A percentile compares a stretch with the other conserved stretches of the same genome.
These are phyloP conservation scores for Elaeagnus macrophylla DNA, from an alignment of 306 rosid genomes.

Conservation along the genomic window DNA sequence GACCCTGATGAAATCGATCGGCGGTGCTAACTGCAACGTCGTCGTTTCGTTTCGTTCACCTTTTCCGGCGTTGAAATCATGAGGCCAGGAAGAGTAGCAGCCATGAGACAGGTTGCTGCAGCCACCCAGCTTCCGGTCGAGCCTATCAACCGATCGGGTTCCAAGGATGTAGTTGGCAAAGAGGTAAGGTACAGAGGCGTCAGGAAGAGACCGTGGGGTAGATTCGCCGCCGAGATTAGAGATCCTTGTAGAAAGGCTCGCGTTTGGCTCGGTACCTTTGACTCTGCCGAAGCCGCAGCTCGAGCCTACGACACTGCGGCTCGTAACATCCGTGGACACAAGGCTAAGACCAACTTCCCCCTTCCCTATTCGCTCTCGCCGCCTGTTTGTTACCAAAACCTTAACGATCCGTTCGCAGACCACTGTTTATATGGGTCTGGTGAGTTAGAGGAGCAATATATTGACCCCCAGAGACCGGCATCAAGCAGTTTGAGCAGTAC, in stretches of 20 bases:
- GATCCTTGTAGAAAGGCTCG: conserved; percentile 75
- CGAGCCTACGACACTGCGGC: conserved; percentile 78
- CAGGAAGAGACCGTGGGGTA: conserved; percentile 77
- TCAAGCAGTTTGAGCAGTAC: conserved; percentile 83
- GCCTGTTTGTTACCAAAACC: conserved; percentile 25
- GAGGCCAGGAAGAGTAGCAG: conserved; percentile 50
- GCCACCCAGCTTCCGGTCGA: conserved; percentile 5
- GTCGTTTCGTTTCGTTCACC: no score
- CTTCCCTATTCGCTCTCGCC: conserved; percentile 26
- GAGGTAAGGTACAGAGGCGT: conserved; percentile 70
- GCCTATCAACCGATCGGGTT: conserved; percentile 27
- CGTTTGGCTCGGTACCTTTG: conserved; percentile 83
- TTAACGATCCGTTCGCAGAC: conserved; percentile 38
- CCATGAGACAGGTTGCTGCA: conserved; percentile 2
- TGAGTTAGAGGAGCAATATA: conserved; percentile 30
- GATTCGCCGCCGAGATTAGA: conserved; percentile 87
- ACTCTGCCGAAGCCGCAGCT: conserved; percentile 78
- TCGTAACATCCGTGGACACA: conserved; percentile 57
- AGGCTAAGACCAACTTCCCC: conserved; percentile 71
- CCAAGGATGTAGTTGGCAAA: conserved; percentile 18
- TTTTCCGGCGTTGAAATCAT: conserved; percentile 14
- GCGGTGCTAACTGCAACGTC: no score
- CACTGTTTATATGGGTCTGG: conserved; percentile 31
- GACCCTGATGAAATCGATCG: no score
- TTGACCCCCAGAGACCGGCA: conserved; percentile 52